Evolutionary conservation across 148 eudicot species (phyloP).

Genomic region (Polygonum aviculare): DNA sequence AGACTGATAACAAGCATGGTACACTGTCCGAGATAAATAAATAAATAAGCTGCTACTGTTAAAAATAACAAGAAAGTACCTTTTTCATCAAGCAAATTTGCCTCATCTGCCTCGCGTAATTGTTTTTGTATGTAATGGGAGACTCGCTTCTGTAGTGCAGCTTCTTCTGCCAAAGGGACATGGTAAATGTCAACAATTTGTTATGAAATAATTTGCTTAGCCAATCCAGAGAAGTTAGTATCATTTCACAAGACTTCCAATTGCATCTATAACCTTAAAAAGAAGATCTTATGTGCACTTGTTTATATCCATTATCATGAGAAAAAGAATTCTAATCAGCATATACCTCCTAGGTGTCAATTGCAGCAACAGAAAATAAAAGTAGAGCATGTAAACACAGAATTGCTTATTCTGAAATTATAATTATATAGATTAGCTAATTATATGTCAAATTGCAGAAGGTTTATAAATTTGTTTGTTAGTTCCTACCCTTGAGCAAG

Average conservation of each 20-base stretch:
- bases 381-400: background rate
- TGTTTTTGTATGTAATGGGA: constrained; percentile 44
- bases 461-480: background rate
- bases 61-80: constrained; percentile 22
- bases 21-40: background rate
- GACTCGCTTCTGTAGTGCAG: constrained; percentile 40
- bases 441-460: background rate
- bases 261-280: background rate
- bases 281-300: background rate
- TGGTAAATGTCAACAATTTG: background rate
- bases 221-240: background rate
- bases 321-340: background rate
- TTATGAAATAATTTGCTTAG: background rate
- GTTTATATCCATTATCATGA: background rate
- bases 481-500: background rate
- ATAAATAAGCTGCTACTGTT: background rate
- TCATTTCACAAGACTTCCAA: background rate
- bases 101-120: constrained; percentile 61
- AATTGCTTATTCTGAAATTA: background rate
- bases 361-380: background rate
- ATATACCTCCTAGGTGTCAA: background rate
- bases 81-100: constrained; percentile 72
- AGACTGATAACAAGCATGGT: background rate
- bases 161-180: constrained; percentile 34
- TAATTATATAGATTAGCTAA: background rate